A percentile compares a stretch with the other conserved stretches of the same genome.
These are phyloP conservation scores for Plasmodium vivax DNA, from an alignment of 169 alveolate species.

Conservation along the genomic window DNA sequence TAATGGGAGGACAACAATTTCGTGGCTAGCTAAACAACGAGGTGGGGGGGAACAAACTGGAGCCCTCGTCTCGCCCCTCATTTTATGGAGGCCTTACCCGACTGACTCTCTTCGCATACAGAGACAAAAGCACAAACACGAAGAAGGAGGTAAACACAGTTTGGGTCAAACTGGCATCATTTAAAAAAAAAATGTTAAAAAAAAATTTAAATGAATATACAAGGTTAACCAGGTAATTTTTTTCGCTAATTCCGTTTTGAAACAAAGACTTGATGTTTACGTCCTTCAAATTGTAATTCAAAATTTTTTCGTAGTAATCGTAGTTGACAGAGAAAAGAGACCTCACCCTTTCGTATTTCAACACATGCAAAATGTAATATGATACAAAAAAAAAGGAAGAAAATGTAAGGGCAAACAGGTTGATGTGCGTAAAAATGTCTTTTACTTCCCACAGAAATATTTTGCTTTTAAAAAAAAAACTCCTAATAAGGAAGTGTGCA, in stretches of 20 bases:
- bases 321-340: conserved; percentile 55
- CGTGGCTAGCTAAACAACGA: neutral
- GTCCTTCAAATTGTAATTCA: conserved; percentile 23
- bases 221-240: conserved; percentile 48
- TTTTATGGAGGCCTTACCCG: conserved; percentile 16
- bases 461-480: conserved; percentile 20
- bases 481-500: conserved; percentile 23
- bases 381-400: conserved; percentile 64
- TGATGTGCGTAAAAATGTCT: conserved; percentile 59
- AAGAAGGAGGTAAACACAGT: conserved; percentile 28
- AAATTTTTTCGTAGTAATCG: conserved; percentile 30
- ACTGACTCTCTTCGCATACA: conserved; percentile 58
- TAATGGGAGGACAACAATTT: neutral
- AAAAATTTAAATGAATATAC: conserved; percentile 37
- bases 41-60: neutral
- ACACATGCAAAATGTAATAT: conserved; percentile 25
- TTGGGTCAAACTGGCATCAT: conserved; percentile 16
- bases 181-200: conserved; percentile 63
- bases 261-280: conserved; percentile 9
- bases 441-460: conserved; percentile 51
- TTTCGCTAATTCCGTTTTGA: conserved; percentile 56
- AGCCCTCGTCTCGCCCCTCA: neutral
- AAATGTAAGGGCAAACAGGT: conserved; percentile 52
- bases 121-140: conserved; percentile 21
- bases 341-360: conserved; percentile 27